Percentiles rank a stretch among this genome's conserved stretches.
Evolutionary conservation across 768 basidiomycete genomes (phyloP).

Genomic region (Calocera viscosa): DNA sequence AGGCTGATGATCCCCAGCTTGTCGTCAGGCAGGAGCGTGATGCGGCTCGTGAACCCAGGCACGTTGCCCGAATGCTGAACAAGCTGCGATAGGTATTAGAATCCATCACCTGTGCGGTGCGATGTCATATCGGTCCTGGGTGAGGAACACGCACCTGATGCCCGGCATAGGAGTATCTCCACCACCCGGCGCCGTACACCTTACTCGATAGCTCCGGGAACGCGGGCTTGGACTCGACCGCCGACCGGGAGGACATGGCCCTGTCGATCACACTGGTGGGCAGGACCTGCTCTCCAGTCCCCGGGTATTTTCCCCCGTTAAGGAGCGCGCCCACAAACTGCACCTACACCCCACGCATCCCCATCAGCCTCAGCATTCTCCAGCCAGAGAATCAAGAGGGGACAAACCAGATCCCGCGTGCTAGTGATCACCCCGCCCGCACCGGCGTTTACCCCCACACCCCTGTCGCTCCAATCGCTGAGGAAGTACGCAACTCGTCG

Average conservation of each 20-base stretch:
- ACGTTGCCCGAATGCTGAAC: slow-evolving; percentile 28
- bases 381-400: neutral
- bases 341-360: no score
- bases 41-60: slow-evolving; percentile 27
- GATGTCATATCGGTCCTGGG: neutral
- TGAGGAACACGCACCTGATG: slow-evolving; percentile 28
- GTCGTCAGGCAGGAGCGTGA: slow-evolving; percentile 29
- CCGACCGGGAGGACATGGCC: slow-evolving; percentile 25
- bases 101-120: neutral
- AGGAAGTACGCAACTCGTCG: slow-evolving; percentile 28
- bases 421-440: slow-evolving; percentile 36
- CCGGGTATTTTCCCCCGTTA: slow-evolving; percentile 25
- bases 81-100: slow-evolving; percentile 20
- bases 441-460: slow-evolving; percentile 26
- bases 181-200: slow-evolving; percentile 37
- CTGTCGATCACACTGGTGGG: slow-evolving; percentile 25
- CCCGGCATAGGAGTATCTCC: slow-evolving; percentile 29
- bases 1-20: slow-evolving; percentile 29
- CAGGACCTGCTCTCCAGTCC: slow-evolving; percentile 27
- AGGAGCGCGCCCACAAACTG: slow-evolving; percentile 32
- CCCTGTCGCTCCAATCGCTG: slow-evolving; percentile 18
- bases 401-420: slow-evolving; percentile 33
- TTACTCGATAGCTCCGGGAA: slow-evolving; percentile 21
- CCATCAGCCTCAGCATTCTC: no score
- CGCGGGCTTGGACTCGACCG: slow-evolving; percentile 14